A percentile compares a stretch with the other conserved stretches of the same genome.
These are phyloP conservation scores for Collariella sp. DNA, from an alignment of 495 filamentous ascomycete species.

Conservation along the genomic window DNA sequence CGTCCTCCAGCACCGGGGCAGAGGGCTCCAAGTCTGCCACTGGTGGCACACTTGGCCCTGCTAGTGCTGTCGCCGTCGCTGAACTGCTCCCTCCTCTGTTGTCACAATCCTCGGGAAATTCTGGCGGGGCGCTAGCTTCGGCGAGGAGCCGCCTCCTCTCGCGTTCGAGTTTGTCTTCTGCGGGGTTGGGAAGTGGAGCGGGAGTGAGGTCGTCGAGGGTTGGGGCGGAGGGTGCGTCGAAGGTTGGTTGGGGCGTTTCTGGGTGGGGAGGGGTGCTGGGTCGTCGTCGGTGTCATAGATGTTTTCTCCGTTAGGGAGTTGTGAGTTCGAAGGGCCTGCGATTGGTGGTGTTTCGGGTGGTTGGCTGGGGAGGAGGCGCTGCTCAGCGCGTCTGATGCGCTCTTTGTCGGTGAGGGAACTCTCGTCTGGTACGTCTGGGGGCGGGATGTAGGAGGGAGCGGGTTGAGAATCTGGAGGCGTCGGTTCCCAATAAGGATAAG, in stretches of 20 bases:
- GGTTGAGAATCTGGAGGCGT: slow-evolving; percentile 18
- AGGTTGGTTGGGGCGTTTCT: not conserved
- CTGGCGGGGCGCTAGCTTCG: slow-evolving; percentile 61
- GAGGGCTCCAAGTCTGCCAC: slow-evolving; percentile 39
- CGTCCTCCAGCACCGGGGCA: slow-evolving; percentile 61
- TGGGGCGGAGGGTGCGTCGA: slow-evolving; percentile 37
- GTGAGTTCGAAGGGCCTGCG: slow-evolving; percentile 41
- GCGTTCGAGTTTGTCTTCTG: slow-evolving; percentile 81
- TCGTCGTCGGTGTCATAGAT: slow-evolving; percentile 34
- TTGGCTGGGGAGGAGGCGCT: slow-evolving; percentile 60
- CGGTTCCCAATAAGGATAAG: slow-evolving; percentile 20
- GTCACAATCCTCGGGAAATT: slow-evolving; percentile 42
- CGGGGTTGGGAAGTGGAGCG: slow-evolving; percentile 26
- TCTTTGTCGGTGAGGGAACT: slow-evolving; percentile 59
- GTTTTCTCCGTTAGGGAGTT: slow-evolving; percentile 26
- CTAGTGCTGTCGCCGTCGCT: slow-evolving; percentile 9
- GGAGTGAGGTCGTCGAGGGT: slow-evolving; percentile 37
- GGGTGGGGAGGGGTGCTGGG: not conserved
- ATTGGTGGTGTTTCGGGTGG: slow-evolving; percentile 40
- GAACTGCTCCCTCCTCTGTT: slow-evolving; percentile 15
- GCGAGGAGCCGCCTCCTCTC: slow-evolving; percentile 65
- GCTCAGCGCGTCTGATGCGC: slow-evolving; percentile 56
- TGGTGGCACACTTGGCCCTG: slow-evolving; percentile 11
- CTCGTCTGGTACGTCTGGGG: slow-evolving; percentile 45
- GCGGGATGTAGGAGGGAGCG: slow-evolving; percentile 38